These are phyloP conservation scores for Camellia sinensis DNA, from an alignment of 148 eudicot genomes.

Conservation along the genomic window DNA sequence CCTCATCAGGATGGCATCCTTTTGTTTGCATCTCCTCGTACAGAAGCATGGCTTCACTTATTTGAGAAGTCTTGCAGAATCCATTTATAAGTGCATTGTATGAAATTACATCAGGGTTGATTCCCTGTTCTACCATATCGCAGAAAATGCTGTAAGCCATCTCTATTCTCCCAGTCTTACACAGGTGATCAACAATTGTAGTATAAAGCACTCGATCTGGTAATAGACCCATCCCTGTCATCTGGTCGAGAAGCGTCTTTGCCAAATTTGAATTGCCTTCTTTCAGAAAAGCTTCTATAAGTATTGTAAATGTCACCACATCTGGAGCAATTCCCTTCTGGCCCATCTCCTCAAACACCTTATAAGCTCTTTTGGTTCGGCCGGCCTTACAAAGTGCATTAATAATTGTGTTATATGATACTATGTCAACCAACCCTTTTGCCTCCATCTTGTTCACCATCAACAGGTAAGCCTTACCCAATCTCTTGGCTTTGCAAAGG, in stretches of 20 bases:
- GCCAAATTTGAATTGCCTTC: conserved; percentile 56
- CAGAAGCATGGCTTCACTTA: conserved; percentile 65
- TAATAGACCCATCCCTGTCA: conserved; percentile 60
- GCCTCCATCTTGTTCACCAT: conserved; percentile 66
- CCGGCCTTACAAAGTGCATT: conserved; percentile 53
- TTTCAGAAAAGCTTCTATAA: conserved; percentile 66
- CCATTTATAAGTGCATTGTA: conserved; percentile 84
- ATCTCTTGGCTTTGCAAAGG: conserved; percentile 75
- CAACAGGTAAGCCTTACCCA: conserved; percentile 73
- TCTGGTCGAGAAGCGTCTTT: conserved; percentile 63
- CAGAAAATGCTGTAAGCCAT: conserved; percentile 55
- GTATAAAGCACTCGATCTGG: conserved; percentile 72
- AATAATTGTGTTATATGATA: conserved; percentile 83
- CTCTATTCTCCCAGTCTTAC: conserved; percentile 57
- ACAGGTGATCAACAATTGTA: conserved; percentile 63
- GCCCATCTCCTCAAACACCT: conserved; percentile 74
- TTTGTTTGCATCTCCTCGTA: conserved; percentile 58
- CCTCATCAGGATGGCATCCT: conserved; percentile 68
- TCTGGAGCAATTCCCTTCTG: conserved; percentile 68
- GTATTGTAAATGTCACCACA: conserved; percentile 79
- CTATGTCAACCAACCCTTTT: conserved; percentile 71
- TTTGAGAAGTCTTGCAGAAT: conserved; percentile 63
- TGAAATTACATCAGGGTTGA: conserved; percentile 65
- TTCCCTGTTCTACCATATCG: conserved; percentile 69
- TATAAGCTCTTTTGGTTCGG: conserved; percentile 50